Conservation (phyloP, 306 rosid species). For the Urtica urens region DNA sequence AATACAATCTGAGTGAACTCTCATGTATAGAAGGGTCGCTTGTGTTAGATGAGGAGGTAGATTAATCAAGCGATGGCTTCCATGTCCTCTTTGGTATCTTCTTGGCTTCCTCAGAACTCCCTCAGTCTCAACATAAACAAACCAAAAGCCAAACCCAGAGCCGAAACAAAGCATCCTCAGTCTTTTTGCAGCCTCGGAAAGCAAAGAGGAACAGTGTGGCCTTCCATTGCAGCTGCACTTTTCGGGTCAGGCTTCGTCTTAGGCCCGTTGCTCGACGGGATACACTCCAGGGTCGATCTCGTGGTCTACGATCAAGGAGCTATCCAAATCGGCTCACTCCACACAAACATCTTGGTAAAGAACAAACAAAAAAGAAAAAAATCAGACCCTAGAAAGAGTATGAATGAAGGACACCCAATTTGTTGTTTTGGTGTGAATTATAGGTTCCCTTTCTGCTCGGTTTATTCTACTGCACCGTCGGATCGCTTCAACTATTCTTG, state of each 20-base stretch:
- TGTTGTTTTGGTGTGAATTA: background rate
- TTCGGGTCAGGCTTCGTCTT: slow-evolving; percentile 54
- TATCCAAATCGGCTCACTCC: slow-evolving; percentile 42
- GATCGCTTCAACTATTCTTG: slow-evolving; percentile 55
- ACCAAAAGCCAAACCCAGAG: background rate
- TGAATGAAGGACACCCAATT: no score
- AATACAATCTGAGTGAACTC: no score
- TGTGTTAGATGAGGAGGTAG: no score
- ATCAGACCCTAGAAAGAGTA: no score
- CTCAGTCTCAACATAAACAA: no score
- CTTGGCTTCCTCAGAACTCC: slow-evolving; percentile 17
- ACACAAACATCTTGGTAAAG: slow-evolving; percentile 49
- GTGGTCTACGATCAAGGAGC: slow-evolving; percentile 50
- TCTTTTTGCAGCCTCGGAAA: slow-evolving; percentile 27
- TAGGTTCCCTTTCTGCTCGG: slow-evolving; percentile 82
- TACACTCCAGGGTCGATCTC: slow-evolving; percentile 73
- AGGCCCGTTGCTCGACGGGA: slow-evolving; percentile 77
- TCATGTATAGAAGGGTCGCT: no score
- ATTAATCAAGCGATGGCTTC: background rate
- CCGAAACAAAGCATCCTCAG: slow-evolving; percentile 15
- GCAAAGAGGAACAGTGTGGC: slow-evolving; percentile 34
- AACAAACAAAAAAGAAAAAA: no score
- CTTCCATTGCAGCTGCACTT: slow-evolving; percentile 37
- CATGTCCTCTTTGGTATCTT: slow-evolving; percentile 9
- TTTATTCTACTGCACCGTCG: slow-evolving; percentile 55